Evolutionary conservation across 306 rosid genomes (phyloP), one percentile per base, ranked within the genome.

Genomic region (Canavalia gladiata): DNA sequence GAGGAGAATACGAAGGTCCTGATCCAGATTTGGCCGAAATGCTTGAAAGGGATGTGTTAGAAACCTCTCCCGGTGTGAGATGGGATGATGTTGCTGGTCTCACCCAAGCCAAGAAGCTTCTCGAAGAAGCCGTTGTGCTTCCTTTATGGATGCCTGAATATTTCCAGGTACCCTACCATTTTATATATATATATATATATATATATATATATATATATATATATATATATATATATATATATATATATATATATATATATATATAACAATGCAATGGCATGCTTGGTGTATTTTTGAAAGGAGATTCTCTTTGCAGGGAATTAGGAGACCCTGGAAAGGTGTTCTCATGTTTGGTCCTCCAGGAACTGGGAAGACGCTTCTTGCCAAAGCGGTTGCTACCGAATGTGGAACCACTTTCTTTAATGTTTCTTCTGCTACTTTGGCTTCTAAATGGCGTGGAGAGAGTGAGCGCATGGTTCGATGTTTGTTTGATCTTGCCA

Each of bases 311-410:
- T 74, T 88, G 68, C 83, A 96, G 99, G 99, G 99, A 65, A 96
- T 96, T 81, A 93, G 99, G 88, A 89, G 99, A 84, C 99, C 99
- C 3, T 96, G 99, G 98, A 96, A 96, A 87, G 99, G 99, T 79
- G 99, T 96, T 74, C 97, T 96, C 46, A 96, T 96, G 99, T 96
- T 96, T 82, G 99, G 99, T 67, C 99, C 97, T 84, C 99, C 99
- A 2, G 99, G 99, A 77, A 96, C 99, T 50, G 99, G 99, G 75
- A 96, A 96, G 93, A 96, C 99, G 8, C 90, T 96, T 72, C 92
- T 96, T 46, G 99, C 99, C 58, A 96, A 96, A 88, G 99, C 99
- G 31, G 99, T 96, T 85, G 99, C 99, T 66, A 93, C 98, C 41
- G 99, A 96, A 90, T 96, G 99, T 80, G 97, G 99, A 45, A 96